phyloP scores from a whole-genome alignment of 345 rosid genomes.

The Ceriops zippeliana region DNA sequence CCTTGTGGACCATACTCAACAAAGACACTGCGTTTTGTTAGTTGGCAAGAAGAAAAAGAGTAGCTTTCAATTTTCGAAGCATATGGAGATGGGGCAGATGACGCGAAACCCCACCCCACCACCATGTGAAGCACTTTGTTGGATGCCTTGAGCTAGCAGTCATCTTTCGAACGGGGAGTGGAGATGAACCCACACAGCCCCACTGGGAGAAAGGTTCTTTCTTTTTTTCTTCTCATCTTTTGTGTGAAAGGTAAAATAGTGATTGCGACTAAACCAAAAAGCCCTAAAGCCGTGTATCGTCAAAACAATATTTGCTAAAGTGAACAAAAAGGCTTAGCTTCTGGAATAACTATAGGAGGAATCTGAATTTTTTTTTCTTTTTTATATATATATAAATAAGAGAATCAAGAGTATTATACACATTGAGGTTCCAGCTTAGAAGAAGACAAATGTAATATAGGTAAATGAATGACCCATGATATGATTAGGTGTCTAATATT shows the following conservation, averaged over 20 bases:
- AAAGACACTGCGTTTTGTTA: constrained; percentile 14
- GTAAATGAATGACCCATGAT: constrained; percentile 13
- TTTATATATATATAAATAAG: too few relatives aligned
- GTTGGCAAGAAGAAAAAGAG: constrained; percentile 15
- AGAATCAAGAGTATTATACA: too few relatives aligned
- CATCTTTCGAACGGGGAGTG: constrained; percentile 23
- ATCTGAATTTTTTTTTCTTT: not conserved
- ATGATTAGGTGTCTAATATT: constrained; percentile 23
- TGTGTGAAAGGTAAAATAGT: too few relatives aligned
- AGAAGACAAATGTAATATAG: constrained; percentile 16
- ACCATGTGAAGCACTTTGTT: constrained; percentile 37
- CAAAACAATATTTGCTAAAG: not conserved
- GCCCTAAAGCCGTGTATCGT: constrained; percentile 17
- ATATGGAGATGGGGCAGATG: constrained; percentile 1
- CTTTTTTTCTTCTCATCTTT: not conserved
- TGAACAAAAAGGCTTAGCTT: constrained; percentile 12
- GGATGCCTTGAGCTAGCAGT: constrained; percentile 37
- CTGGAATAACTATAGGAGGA: not conserved
- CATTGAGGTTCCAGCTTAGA: not conserved
- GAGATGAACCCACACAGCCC: not conserved
- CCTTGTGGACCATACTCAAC: not conserved
- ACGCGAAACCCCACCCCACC: constrained; percentile 26
- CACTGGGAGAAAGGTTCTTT: constrained; percentile 16
- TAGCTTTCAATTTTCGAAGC: constrained; percentile 19
- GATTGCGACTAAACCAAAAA: constrained; percentile 15